Base-by-base conservation (phyloP, 2,329 filamentous ascomycete genomes). In the Arachnomyces sp. region DNA sequence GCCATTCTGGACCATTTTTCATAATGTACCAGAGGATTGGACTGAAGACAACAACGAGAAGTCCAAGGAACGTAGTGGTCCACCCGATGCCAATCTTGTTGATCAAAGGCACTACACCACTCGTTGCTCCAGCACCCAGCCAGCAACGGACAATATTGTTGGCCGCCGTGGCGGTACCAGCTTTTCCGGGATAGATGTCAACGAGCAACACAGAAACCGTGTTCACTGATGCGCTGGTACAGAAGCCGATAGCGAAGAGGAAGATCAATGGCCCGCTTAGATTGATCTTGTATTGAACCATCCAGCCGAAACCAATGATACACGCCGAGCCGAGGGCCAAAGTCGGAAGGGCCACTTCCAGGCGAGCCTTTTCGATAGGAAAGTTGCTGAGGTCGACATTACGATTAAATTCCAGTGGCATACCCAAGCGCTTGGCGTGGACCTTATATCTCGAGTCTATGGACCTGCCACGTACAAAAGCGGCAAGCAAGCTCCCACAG, bases 111-210 rank as follows among this genome's bases (percentile, higher is more conserved):
- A 72, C 67, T 2, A 74, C 59, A 8, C 69, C 65, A 14, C 67
- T 70, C 0, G 72, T 74, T 0, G 69, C 71, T 0, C 66, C 72
- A 0, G 74, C 74, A 0, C 68, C 73, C 25, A 74, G 62, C 2
- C 75, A 46, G 44, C 73, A 78, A 29, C 73, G 53, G 1, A 69
- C 68, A 2, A 78, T 59, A 45, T 77, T 78, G 16, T 76, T 50
- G 33, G 68, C 71, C 0, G 74, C 74, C 33, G 64, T 75, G 0
- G 73, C 73, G 0, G 69, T 68, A 0, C 73, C 74, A 41, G 69
- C 71, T 7, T 58, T 56, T 9, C 67, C 65, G 0, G 67, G 64
- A 43, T 73, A 77, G 0, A 76, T 54, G 46, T 78, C 74, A 3
- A 77, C 66, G 0, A 77, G 59, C 41, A 73, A 75, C 55, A 65